Base-by-base conservation (phyloP, 192 early-diverging fungal genomes). In the Lobosporangium transversale region DNA sequence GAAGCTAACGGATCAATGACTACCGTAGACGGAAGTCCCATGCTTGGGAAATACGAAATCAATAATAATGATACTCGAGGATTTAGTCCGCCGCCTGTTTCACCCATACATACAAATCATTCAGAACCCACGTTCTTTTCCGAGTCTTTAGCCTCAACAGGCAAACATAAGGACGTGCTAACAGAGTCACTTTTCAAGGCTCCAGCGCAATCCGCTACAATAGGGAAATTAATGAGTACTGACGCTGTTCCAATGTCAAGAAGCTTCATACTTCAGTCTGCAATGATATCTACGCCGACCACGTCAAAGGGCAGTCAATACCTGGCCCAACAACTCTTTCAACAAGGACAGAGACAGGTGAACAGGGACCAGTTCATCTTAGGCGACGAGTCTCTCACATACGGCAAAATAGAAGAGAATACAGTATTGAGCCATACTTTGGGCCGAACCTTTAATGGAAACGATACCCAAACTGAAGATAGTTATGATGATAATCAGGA, bases 11-110 rank as follows among this genome's bases (percentile, higher is more conserved):
- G n/a, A n/a, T n/a, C n/a, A n/a, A 50, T 50, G 4, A 50, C 29
- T 5, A 50, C 48, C n/a, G 36, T 36, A 32, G 24, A 48, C 11
- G 18, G 36, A 21, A 29, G n/a, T 36, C 6, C 4, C 23, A 15
- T 23, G 0, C 30, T 14, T 2, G 26, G 10, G 18, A n/a, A 17
- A 3, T 43, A 43, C 21, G 43, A 43, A 15, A 36, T 48, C 15
- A 40, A 74, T 2, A 64, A 67, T 2, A 45, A 57, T 7, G 71
- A 76, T n/a, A 67, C 58, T 2, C 50, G 65, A 32, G 58, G 32
- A 37, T 66, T 76, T 33, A 76, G 63, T 36, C 59, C 73, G 8
- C 64, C 73, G 30, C 58, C 64, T 30, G 64, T 76, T 1, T 76
- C 73, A 2, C 73, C 73, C 8, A 61, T 76, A 30, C 48, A 56